Evolutionary conservation across 78 protist species (phyloP), one percentile per base, ranked within the genome.

Genomic region (Bodo saltans): DNA sequence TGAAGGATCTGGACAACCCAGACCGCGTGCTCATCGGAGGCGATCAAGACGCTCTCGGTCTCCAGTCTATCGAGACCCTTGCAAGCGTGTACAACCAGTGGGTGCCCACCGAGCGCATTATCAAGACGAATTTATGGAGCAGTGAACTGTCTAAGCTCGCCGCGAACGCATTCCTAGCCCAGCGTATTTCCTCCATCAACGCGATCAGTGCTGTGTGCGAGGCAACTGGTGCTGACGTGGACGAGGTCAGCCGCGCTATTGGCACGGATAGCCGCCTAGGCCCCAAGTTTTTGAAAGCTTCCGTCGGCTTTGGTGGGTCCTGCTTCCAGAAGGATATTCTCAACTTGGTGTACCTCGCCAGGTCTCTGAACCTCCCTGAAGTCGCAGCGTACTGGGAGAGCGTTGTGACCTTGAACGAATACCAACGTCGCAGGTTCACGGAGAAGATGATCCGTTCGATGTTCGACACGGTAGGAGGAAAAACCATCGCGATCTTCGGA

Each of bases 121-220:
- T 95, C 76, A 78, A 85, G 0, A 89, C 93, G 29, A 92, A 90
- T 87, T 8, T 68, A 42, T 95, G 94, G 93, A 67, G 89, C 25
- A 88, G 94, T 0, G 99, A 97, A 88, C 87, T 95, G 33, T 89
- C 96, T 60, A 97, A 97, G 91, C 91, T 97, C 70, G 90, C 89
- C 0, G 97, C 99, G 28, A 97, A 97, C 86, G 97, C 98, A 38
- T 87, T 96, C 83, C 93, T 97, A 3, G 98, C 99, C n/a, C 98
- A 95, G 89, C 93, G 98, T 39, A 88, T 95, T 84, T 91, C 97
- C 34, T 89, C 95, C 29, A 88, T 94, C 78, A 95, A 97, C 87
- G 70, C 97, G 27, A 82, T 94, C 85, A 30, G 79, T 35, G 96
- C 94, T 25, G 41, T 94, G 35, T 94, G 97, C 82, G 98, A 96